Conservation (phyloP, 1,284 basidiomycete species). For the Tremellales sp. region DNA sequence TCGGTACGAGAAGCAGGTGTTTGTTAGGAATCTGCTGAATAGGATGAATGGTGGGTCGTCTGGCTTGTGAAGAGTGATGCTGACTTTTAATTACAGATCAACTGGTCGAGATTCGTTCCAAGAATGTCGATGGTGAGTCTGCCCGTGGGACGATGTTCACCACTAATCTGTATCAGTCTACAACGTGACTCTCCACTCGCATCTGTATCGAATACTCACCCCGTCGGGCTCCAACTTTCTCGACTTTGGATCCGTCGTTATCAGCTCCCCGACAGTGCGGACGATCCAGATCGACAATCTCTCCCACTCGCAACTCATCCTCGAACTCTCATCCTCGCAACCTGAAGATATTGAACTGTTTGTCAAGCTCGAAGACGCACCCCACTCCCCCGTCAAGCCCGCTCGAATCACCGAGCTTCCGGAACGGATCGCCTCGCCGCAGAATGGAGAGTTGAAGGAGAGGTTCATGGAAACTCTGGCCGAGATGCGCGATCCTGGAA, state of each 20-base stretch:
- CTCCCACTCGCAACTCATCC: conserved; percentile 37
- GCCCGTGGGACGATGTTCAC: neutral
- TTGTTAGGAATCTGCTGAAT: conserved; percentile 47
- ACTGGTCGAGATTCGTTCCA: conserved; percentile 51
- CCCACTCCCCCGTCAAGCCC: neutral
- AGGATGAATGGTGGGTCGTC: conserved; percentile 31
- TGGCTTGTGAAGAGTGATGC: conserved; percentile 21
- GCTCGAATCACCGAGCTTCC: neutral
- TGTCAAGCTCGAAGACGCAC: conserved; percentile 41
- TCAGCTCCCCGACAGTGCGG: conserved; percentile 51
- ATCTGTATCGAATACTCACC: conserved; percentile 54
- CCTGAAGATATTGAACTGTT: conserved; percentile 53
- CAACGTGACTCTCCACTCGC: conserved; percentile 53
- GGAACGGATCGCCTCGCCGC: conserved; percentile 16
- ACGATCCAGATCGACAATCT: conserved; percentile 52
- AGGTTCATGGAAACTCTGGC: conserved; percentile 53
- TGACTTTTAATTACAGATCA: conserved; percentile 43
- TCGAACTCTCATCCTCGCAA: conserved; percentile 52
- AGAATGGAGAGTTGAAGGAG: conserved; percentile 44
- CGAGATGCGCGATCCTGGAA: conserved; percentile 1
- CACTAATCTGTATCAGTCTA: conserved; percentile 29
- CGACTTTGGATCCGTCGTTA: conserved; percentile 53
- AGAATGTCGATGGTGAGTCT: conserved; percentile 49
- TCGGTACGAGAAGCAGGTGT: conserved; percentile 53
- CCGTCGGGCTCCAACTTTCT: conserved; percentile 53